A percentile compares a stretch with the other conserved stretches of the same genome.
phyloP scores from a whole-genome alignment of 805 yeast genomes.

The Metschnikowia peoriensis region DNA sequence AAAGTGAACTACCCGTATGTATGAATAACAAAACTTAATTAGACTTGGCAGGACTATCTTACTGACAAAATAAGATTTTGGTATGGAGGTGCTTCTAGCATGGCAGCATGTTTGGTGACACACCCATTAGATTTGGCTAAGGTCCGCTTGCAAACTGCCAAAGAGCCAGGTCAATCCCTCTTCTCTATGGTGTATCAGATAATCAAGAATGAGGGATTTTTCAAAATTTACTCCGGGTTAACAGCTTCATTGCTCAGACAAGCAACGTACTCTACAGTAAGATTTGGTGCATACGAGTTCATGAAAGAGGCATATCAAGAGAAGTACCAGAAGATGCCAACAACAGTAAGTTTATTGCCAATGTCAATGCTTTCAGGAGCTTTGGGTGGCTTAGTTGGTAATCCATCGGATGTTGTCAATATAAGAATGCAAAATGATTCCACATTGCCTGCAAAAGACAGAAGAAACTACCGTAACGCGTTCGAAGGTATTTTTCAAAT shows the following conservation, averaged over 20 bases:
- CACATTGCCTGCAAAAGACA: conserved; percentile 56
- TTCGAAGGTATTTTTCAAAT: conserved; percentile 70
- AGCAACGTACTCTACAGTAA: conserved; percentile 81
- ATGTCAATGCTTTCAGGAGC: conserved; percentile 86
- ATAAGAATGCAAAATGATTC: conserved; percentile 91
- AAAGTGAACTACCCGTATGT: conserved; percentile 23
- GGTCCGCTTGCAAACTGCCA: conserved; percentile 81
- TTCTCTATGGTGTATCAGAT: conserved; percentile 60
- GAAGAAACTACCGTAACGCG: conserved; percentile 76
- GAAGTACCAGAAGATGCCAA: conserved; percentile 44
- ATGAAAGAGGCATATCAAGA: conserved; percentile 54
- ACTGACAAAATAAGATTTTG: conserved; percentile 40
- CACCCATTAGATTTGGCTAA: conserved; percentile 88
- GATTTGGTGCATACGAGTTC: conserved; percentile 84
- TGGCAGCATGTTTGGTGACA: conserved; percentile 62
- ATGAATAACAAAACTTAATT: not conserved
- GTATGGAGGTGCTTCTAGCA: conserved; percentile 70
- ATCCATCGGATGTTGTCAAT: conserved; percentile 84
- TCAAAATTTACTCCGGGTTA: conserved; percentile 76
- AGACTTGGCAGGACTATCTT: not conserved
- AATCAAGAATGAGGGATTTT: conserved; percentile 59
- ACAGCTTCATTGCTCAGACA: conserved; percentile 82
- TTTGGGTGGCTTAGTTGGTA: conserved; percentile 81
- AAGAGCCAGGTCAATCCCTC: conserved; percentile 61
- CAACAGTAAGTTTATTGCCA: conserved; percentile 62